These are phyloP conservation scores for Corymbia maculata DNA, from an alignment of 345 rosid species.

Conservation along the genomic window DNA sequence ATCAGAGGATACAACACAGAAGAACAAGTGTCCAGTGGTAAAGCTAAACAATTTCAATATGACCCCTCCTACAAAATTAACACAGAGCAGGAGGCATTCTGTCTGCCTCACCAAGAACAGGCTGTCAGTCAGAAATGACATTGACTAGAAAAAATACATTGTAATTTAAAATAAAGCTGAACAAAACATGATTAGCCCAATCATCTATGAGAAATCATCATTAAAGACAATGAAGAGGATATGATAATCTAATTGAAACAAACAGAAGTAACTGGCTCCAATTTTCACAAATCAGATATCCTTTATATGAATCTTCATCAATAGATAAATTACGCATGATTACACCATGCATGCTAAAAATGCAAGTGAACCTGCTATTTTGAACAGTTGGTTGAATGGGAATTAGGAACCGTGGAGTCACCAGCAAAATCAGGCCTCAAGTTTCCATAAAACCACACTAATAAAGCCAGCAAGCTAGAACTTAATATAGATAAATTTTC, in stretches of 20 bases:
- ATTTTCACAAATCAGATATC: neutral
- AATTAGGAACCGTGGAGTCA: neutral
- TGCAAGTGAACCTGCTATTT: neutral
- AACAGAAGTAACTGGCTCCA: neutral
- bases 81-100: neutral
- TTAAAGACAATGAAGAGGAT: neutral
- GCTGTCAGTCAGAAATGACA: neutral
- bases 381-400: neutral
- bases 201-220: neutral
- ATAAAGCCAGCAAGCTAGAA: neutral
- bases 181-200: neutral
- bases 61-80: neutral
- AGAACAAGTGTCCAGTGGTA: neutral
- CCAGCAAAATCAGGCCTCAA: neutral
- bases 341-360: neutral
- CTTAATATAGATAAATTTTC: neutral
- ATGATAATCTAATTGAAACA: neutral
- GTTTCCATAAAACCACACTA: neutral
- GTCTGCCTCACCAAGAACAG: neutral
- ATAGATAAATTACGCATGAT: neutral
- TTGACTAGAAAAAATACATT: neutral
- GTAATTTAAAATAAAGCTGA: neutral
- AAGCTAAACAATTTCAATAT: neutral
- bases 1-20: neutral
- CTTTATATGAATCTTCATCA: neutral